Conservation (phyloP, 148 eudicot genomes). For the Camellia japonica region DNA sequence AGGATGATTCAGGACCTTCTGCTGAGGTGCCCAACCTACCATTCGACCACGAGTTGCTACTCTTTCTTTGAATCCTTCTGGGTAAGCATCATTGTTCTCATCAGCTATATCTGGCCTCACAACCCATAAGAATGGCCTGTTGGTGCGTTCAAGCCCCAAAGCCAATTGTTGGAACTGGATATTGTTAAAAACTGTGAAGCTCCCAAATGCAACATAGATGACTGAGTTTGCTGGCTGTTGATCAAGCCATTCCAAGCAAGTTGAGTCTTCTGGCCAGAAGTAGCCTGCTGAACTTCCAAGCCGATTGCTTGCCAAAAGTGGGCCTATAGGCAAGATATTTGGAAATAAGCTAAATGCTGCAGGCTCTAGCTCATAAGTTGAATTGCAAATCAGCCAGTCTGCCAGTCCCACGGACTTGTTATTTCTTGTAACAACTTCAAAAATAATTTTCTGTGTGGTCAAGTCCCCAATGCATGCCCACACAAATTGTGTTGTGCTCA, state of each 20-base stretch:
- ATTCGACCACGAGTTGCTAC: constrained; percentile 27
- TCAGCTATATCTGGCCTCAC: constrained; percentile 33
- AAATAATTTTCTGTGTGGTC: constrained; percentile 3
- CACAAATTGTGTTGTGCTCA: constrained; percentile 22
- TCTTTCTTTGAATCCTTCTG: constrained; percentile 29
- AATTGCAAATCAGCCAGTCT: constrained; percentile 29
- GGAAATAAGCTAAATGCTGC: constrained; percentile 25
- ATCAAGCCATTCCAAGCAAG: constrained; percentile 34
- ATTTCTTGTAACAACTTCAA: not conserved
- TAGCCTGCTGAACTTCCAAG: constrained; percentile 21
- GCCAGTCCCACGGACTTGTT: not conserved
- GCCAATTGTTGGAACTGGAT: constrained; percentile 46
- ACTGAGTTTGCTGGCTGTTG: constrained; percentile 29
- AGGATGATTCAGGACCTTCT: constrained; percentile 38
- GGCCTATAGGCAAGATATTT: constrained; percentile 23
- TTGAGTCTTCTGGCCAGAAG: constrained; percentile 32
- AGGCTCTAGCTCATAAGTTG: constrained; percentile 26
- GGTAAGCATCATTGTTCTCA: constrained; percentile 16
- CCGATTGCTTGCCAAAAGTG: constrained; percentile 29
- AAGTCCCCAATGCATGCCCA: constrained; percentile 27
- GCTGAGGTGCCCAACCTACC: constrained; percentile 47
- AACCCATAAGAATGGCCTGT: constrained; percentile 48
- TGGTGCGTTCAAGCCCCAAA: constrained; percentile 39
- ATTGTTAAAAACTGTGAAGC: constrained; percentile 25
- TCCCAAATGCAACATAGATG: constrained; percentile 34